Evolutionary conservation across 2,329 filamentous ascomycete species (phyloP).

Genomic region (Aspergillus sp.): DNA sequence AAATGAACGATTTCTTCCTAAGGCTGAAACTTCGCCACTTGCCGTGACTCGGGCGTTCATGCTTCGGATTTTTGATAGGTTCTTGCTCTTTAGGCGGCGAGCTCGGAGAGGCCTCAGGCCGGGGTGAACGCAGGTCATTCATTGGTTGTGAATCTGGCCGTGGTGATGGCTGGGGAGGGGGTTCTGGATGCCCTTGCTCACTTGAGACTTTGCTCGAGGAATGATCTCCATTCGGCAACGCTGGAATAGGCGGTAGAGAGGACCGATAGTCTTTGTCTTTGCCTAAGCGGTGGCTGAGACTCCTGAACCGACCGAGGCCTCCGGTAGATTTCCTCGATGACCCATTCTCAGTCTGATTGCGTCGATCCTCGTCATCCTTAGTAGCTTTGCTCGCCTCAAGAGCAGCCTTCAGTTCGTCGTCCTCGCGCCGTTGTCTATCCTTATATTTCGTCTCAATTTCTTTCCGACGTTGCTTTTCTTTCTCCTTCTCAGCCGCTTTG

Average conservation of each 20-base stretch:
- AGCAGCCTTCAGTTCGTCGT: constrained; percentile 62
- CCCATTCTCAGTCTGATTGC: constrained; percentile 31
- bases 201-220: constrained; percentile 10
- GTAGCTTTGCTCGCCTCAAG: constrained; percentile 67
- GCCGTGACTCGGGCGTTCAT: constrained; percentile 20
- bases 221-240: constrained; percentile 21
- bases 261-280: constrained; percentile 39
- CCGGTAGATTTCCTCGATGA: constrained; percentile 44
- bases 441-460: constrained; percentile 53
- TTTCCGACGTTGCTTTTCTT: constrained; percentile 57
- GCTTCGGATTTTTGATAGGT: constrained; percentile 20
- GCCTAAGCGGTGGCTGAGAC: constrained; percentile 69
- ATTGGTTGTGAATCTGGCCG: constrained; percentile 6
- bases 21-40: constrained; percentile 46
- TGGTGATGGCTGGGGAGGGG: background rate
- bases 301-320: constrained; percentile 69
- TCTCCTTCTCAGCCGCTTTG: constrained; percentile 48
- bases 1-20: constrained; percentile 45
- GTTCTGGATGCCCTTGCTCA: constrained; percentile 12
- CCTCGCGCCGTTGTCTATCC: constrained; percentile 54
- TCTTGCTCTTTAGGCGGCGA: constrained; percentile 20
- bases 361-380: constrained; percentile 54
- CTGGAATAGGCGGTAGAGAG: constrained; percentile 28
- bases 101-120: constrained; percentile 12
- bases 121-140: constrained; percentile 5